These are phyloP conservation scores for Komagataea norvegica DNA, from an alignment of 1,139 yeast genomes.

Conservation along the genomic window DNA sequence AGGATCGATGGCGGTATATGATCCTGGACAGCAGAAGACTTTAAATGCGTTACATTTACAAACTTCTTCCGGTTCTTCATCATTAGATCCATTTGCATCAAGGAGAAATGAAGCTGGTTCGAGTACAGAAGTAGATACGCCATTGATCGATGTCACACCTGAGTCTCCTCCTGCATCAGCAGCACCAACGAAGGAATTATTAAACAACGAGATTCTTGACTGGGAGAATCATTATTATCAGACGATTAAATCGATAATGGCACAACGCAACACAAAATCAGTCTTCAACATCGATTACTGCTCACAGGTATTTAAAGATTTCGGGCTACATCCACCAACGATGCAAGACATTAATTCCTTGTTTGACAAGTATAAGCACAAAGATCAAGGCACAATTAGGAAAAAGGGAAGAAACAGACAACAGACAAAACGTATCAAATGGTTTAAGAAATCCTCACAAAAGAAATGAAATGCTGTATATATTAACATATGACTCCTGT, in stretches of 20 bases:
- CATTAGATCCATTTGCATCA: conserved; percentile 8
- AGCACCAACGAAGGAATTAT: neutral
- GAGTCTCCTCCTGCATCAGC: neutral
- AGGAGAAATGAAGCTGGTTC: too few relatives aligned
- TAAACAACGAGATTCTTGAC: neutral
- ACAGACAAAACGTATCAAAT: conserved; percentile 2
- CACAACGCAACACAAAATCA: neutral
- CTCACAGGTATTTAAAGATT: conserved; percentile 5
- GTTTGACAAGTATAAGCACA: neutral
- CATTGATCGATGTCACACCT: too few relatives aligned
- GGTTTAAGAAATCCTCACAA: neutral
- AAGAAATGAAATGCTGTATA: too few relatives aligned
- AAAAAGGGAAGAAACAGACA: neutral
- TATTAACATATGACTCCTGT: too few relatives aligned
- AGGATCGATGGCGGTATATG: neutral
- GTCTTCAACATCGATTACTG: conserved; percentile 1
- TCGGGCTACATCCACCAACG: conserved; percentile 3
- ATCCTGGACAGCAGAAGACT: neutral
- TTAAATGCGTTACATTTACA: conserved; percentile 5
- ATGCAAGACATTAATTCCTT: neutral
- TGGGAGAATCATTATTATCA: conserved; percentile 5
- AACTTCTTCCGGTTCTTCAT: neutral
- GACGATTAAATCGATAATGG: conserved; percentile 3
- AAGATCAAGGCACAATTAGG: neutral
- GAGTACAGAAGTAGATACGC: too few relatives aligned